Evolutionary conservation across 2,329 filamentous ascomycete genomes (phyloP), one percentile per base, ranked within the genome.

Genomic region (Dothistroma pini): DNA sequence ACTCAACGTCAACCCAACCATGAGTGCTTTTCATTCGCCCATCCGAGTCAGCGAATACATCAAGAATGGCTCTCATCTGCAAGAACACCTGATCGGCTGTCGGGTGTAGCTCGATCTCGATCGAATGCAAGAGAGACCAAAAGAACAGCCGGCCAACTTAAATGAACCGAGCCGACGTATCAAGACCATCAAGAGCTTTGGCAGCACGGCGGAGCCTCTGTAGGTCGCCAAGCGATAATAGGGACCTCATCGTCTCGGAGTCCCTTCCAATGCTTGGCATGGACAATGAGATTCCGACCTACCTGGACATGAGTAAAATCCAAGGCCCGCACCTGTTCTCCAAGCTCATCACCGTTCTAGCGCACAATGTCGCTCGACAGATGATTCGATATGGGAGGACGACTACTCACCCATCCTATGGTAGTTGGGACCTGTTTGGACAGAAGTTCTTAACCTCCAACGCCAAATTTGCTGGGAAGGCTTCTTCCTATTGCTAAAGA

Each of bases 1-100:
- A 0, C 49, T 68, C 21, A 69, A 68, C 44, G 52, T 69, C 56
- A 70, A 70, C 41, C 60, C 61, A 0, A 60, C 61, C 10, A 61
- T 55, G 2, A 63, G 60, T 7, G 63, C 58, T 0, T 67, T 70
- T 59, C 63, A 66, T 51, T 50, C 57, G 25, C 19, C 58, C 3
- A 4, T 38, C 4, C 3, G 10, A 3, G 34, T 1, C 52, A 63
- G 35, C 32, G 7, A 54, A 5, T 16, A 53, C 14, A 53, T 34
- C 14, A 16, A 6, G 2, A 7, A 2, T n/a, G 8, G n/a, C 9
- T 1, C 7, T 8, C 41, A 62, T 38, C 25, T 62, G 6, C 10
- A 19, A 7, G 22, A 41, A 7, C 31, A 59, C 19, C 34, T 38
- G 34, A 3, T 4, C 2, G 34, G 34, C 34, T 11, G 10, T 10